Evolutionary conservation across 345 rosid species (phyloP).

Genomic region (Psidium guajava): DNA sequence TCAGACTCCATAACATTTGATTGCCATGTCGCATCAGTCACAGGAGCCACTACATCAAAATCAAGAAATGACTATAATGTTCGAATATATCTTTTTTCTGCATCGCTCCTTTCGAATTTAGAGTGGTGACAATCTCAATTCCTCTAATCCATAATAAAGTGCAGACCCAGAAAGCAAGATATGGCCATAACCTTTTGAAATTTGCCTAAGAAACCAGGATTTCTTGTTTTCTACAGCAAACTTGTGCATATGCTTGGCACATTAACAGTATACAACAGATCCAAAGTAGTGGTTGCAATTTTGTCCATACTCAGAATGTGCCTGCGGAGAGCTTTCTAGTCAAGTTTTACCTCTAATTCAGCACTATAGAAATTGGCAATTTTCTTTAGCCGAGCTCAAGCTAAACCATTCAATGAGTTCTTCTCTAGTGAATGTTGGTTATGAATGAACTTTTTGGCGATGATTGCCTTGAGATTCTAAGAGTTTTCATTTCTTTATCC

Average conservation of each 20-base stretch:
- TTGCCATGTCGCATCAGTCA: slow-evolving; percentile 27
- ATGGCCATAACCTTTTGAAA: neutral
- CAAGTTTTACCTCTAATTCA: neutral
- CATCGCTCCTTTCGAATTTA: neutral
- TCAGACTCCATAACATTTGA: slow-evolving; percentile 21
- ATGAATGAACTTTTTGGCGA: neutral
- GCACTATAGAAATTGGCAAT: neutral
- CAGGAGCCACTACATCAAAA: slow-evolving; percentile 17
- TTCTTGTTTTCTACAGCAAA: neutral
- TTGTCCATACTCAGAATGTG: neutral
- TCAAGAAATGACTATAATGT: neutral
- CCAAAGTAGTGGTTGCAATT: neutral
- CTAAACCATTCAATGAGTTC: neutral
- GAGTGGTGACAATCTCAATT: neutral
- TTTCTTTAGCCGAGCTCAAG: neutral
- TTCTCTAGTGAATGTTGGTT: neutral
- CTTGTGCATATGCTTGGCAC: neutral
- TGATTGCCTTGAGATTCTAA: neutral
- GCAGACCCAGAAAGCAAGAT: neutral
- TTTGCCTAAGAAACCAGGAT: neutral
- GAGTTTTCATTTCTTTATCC: neutral
- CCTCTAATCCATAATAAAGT: neutral
- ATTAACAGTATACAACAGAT: neutral
- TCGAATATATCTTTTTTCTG: neutral
- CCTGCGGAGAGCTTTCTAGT: neutral